These are phyloP conservation scores for Sisymbrium irio DNA, from an alignment of 345 rosid genomes.

Conservation along the genomic window DNA sequence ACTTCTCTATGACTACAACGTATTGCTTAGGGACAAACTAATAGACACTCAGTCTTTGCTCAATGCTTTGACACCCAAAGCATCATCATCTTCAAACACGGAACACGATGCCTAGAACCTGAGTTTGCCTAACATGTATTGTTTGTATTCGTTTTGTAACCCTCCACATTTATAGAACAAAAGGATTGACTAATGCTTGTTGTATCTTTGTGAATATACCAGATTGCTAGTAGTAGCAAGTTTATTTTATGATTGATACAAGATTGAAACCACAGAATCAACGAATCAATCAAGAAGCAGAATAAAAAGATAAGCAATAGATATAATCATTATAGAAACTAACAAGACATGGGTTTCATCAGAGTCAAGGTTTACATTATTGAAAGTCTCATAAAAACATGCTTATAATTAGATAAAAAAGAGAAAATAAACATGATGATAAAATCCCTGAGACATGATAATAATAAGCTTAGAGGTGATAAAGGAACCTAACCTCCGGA, in stretches of 20 bases:
- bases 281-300: neutral
- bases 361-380: slow-evolving; percentile 28
- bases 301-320: slow-evolving; percentile 4
- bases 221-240: slow-evolving; percentile 20
- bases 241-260: neutral
- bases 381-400: slow-evolving; percentile 26
- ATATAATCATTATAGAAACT: neutral
- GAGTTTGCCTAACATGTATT: slow-evolving; percentile 9
- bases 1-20: slow-evolving; percentile 65
- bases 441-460: slow-evolving; percentile 12
- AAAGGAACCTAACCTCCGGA: slow-evolving; percentile 29
- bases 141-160: slow-evolving; percentile 24
- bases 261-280: neutral
- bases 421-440: slow-evolving; percentile 18
- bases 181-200: slow-evolving; percentile 12
- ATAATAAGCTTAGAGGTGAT: slow-evolving; percentile 13
- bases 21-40: slow-evolving; percentile 65
- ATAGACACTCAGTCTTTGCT: slow-evolving; percentile 54
- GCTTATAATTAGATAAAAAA: slow-evolving; percentile 20
- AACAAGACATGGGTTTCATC: neutral
- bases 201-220: slow-evolving; percentile 33
- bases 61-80: slow-evolving; percentile 36
- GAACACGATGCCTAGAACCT: neutral
- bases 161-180: slow-evolving; percentile 13
- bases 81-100: slow-evolving; percentile 32